phyloP scores from a whole-genome alignment of 352 stramenopile genomes.

The Globisporangium emineosum region DNA sequence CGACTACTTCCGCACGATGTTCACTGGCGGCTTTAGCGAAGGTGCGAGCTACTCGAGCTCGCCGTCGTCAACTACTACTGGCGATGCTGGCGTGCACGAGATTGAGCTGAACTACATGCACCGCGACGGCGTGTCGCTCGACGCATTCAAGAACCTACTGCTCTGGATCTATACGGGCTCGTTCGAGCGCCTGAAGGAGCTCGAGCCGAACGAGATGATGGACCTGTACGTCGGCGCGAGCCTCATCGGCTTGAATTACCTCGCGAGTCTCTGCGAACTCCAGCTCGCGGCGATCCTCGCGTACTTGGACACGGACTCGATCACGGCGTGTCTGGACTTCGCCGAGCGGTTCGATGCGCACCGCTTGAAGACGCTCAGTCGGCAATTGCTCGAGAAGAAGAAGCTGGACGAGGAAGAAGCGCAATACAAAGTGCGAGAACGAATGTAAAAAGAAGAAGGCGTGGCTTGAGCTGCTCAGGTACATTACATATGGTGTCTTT shows the following conservation, averaged over 20 bases:
- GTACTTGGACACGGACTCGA: conserved; percentile 43
- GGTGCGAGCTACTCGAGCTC: conserved; percentile 23
- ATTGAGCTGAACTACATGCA: conserved; percentile 74
- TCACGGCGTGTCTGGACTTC: conserved; percentile 62
- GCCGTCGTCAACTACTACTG: background rate
- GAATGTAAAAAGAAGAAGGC: background rate
- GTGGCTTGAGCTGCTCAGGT: background rate
- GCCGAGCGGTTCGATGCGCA: conserved; percentile 55
- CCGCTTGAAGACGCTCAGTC: conserved; percentile 43
- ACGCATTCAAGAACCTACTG: conserved; percentile 59
- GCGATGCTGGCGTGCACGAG: conserved; percentile 28
- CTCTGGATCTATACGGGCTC: conserved; percentile 74
- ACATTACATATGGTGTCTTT: background rate
- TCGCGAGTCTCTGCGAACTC: conserved; percentile 61
- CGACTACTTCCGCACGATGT: conserved; percentile 83
- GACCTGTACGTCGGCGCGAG: conserved; percentile 67
- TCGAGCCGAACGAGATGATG: conserved; percentile 66
- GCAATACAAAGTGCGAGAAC: conserved; percentile 1
- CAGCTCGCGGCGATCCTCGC: conserved; percentile 51
- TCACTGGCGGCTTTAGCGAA: conserved; percentile 78
- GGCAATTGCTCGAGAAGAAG: conserved; percentile 30
- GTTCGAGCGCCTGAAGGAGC: conserved; percentile 33
- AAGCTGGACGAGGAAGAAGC: background rate
- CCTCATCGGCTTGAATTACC: conserved; percentile 45
- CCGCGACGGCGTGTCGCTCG: conserved; percentile 60